These are phyloP conservation scores for Ambrosia hybrid DNA, from an alignment of 140 eudicot species.

Conservation along the genomic window DNA sequence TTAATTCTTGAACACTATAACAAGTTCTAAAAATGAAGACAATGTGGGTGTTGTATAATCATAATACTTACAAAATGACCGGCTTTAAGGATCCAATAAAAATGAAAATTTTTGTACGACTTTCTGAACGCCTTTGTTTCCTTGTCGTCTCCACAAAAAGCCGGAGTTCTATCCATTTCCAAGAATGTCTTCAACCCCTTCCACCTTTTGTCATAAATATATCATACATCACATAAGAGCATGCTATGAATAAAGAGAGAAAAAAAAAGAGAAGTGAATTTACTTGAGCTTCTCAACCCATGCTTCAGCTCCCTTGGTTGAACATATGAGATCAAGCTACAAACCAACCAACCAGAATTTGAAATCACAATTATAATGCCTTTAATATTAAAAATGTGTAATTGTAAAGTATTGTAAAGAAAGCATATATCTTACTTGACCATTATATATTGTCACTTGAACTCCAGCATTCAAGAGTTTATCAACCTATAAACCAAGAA, in stretches of 20 bases:
- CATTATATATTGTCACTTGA: constrained; percentile 72
- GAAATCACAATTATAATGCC: constrained; percentile 9
- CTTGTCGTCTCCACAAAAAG: constrained; percentile 55
- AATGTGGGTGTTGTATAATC: background rate
- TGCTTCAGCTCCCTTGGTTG: constrained; percentile 82
- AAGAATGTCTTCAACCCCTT: constrained; percentile 65
- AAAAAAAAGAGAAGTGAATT: background rate
- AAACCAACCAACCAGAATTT: constrained; percentile 24
- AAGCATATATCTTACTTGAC: constrained; percentile 74
- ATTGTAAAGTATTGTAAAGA: background rate
- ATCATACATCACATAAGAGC: constrained; percentile 6
- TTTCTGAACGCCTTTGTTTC: constrained; percentile 64
- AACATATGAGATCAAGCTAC: constrained; percentile 78
- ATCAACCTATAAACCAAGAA: constrained; percentile 57
- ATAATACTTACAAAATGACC: constrained; percentile 61
- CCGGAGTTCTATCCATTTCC: constrained; percentile 55
- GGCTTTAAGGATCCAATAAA: constrained; percentile 89
- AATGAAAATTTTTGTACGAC: constrained; percentile 68
- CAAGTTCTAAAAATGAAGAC: background rate
- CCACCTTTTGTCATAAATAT: constrained; percentile 54
- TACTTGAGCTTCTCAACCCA: constrained; percentile 91
- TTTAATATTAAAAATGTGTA: background rate
- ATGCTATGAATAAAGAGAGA: background rate
- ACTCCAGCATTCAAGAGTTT: constrained; percentile 69
- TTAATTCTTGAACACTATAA: background rate